Percentiles rank a stretch among this genome's conserved stretches.
Conservation (phyloP, 2,329 filamentous ascomycete species). For the Aspergillus spinulosporus region DNA sequence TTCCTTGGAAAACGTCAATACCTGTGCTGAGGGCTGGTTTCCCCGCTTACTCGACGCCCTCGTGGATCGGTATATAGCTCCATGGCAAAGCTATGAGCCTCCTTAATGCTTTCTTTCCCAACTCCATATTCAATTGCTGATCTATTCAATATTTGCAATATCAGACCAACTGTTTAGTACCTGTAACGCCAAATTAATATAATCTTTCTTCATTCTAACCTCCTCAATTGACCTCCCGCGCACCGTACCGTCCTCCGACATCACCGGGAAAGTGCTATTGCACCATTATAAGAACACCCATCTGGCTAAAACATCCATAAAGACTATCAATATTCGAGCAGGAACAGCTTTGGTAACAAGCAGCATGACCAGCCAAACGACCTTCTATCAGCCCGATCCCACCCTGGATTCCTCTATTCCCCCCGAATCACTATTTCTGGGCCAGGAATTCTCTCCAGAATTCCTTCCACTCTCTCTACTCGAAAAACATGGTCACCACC, state of each 20-base stretch:
- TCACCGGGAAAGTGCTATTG: too few species aligned
- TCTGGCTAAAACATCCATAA: background rate
- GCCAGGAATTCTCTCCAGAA: background rate
- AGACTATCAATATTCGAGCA: background rate
- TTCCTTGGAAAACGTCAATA: slow-evolving; percentile 9
- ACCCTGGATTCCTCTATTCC: background rate
- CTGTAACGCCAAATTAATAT: background rate
- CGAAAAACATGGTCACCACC: background rate
- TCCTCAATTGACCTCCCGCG: too few species aligned
- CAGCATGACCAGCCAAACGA: slow-evolving; percentile 1
- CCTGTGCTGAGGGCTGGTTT: background rate
- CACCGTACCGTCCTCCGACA: too few species aligned
- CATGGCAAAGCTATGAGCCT: background rate
- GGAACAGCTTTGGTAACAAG: background rate
- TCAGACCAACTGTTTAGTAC: background rate
- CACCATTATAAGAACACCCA: background rate
- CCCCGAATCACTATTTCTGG: background rate
- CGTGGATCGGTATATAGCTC: background rate
- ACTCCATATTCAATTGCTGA: background rate
- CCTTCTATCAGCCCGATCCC: background rate
- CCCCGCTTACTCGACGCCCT: background rate
- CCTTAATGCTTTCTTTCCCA: background rate
- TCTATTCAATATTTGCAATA: background rate
- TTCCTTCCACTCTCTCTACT: slow-evolving; percentile 6
- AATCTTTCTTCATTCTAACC: background rate